Evolutionary conservation across 1,139 yeast genomes (phyloP), one percentile per base, ranked within the genome.

Genomic region (Yamadazyma siamensis): DNA sequence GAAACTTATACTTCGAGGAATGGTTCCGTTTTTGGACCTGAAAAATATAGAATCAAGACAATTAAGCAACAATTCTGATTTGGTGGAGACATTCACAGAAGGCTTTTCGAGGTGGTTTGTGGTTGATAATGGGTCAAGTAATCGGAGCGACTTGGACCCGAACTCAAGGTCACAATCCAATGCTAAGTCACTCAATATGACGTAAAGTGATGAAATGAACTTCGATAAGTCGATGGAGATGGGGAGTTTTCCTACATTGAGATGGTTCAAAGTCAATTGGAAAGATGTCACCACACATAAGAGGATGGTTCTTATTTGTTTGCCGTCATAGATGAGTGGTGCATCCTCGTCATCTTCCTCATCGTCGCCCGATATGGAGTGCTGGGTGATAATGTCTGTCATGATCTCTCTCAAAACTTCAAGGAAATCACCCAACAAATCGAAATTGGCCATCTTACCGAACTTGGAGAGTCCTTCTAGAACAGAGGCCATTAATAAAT

Each of bases 371-470:
- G 39, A 61, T 65, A 15, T 54, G 57, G 22, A 10, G 13, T 31
- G 26, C 5, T 15, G 9, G 4, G 53, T 55, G 12, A 65, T 45
- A 12, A 65, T 56, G 40, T 77, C 82, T 13, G 57, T 49, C 57
- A 84, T 75, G 17, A 85, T 71, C 56, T 91, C 97, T 46, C 94
- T 71, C 50, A 91, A 70, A 3, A 88, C 95, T 54, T 84, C 94
- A 29, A 91, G 67, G 56, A 91, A 79, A 54, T 91, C 98, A 17
- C 97, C 97, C 45, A 91, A 72, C 32, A 91, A 66, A 44, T 91
- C 97, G 33, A 91, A 77, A 52, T 91, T 91, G 21, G 94, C 89
- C 79, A 89, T 80, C 50, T 82, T 91, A 3, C 97, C 95, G 52
- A 82, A 88, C 52, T 77, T 78, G 2, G 96, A 85, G 35, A 91